These are phyloP conservation scores for Penicillium simplicissimum DNA, from an alignment of 495 filamentous ascomycete species.

Conservation along the genomic window DNA sequence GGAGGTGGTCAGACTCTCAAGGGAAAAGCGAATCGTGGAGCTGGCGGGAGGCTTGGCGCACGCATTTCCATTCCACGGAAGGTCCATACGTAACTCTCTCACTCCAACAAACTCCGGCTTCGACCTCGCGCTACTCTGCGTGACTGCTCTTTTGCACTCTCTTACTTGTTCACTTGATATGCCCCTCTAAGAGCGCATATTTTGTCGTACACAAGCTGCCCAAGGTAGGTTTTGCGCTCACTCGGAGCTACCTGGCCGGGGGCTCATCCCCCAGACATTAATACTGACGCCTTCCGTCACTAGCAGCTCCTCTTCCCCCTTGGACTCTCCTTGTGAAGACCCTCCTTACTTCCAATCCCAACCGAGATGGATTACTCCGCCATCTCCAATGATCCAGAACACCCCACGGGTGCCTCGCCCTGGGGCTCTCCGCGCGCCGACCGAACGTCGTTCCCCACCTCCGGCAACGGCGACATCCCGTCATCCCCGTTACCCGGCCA, in stretches of 20 bases:
- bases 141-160: not conserved
- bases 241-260: slow-evolving; percentile 26
- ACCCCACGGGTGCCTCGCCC: slow-evolving; percentile 68
- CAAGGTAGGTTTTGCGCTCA: slow-evolving; percentile 16
- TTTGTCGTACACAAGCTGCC: slow-evolving; percentile 7
- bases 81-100: slow-evolving; percentile 17
- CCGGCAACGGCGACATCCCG: slow-evolving; percentile 51
- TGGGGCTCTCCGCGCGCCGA: slow-evolving; percentile 77
- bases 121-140: slow-evolving; percentile 1
- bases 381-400: slow-evolving; percentile 71
- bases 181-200: slow-evolving; percentile 10
- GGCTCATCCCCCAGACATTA: slow-evolving; percentile 24
- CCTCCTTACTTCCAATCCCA: slow-evolving; percentile 22
- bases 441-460: slow-evolving; percentile 54
- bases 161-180: slow-evolving; percentile 12
- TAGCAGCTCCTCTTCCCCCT: slow-evolving; percentile 25
- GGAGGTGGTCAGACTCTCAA: not conserved
- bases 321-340: slow-evolving; percentile 21
- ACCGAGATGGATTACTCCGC: slow-evolving; percentile 79
- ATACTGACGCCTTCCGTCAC: slow-evolving; percentile 31
- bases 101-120: slow-evolving; percentile 6
- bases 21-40: slow-evolving; percentile 16
- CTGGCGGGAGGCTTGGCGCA: slow-evolving; percentile 24
- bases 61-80: slow-evolving; percentile 15
- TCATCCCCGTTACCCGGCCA: slow-evolving; percentile 53